Evolutionary conservation across 2,329 filamentous ascomycete genomes (phyloP).

Genomic region (Aspergillus pseudoterreus): DNA sequence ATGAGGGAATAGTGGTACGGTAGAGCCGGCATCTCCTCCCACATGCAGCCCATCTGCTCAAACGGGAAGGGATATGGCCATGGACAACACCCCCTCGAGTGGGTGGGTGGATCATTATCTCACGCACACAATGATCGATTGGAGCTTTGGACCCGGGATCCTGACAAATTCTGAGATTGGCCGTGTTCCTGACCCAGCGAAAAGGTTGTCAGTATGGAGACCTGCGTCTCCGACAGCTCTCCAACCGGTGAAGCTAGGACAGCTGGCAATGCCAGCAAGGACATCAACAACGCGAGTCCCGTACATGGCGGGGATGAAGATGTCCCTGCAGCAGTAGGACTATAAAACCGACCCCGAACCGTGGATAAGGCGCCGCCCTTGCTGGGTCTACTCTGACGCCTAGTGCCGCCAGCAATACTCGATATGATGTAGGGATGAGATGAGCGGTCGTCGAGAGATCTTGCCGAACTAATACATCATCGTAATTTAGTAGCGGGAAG

Average conservation of each 20-base stretch:
- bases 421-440: background rate
- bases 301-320: background rate
- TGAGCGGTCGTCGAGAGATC: no score
- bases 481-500: no score
- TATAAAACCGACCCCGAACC: background rate
- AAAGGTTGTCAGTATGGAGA: background rate
- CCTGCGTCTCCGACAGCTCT: background rate
- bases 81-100: background rate
- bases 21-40: background rate
- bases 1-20: background rate
- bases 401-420: background rate
- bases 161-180: constrained; percentile 3
- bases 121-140: background rate
- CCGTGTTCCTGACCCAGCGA: background rate
- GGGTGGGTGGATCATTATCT: background rate
- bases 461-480: no score
- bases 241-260: background rate
- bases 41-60: background rate
- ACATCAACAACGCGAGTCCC: background rate
- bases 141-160: background rate
- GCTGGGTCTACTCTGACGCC: background rate
- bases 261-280: no score
- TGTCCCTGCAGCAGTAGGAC: background rate
- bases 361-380: background rate
- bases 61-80: background rate